Conservation (phyloP, 78 protist species). For the Isochrysis galbana region DNA sequence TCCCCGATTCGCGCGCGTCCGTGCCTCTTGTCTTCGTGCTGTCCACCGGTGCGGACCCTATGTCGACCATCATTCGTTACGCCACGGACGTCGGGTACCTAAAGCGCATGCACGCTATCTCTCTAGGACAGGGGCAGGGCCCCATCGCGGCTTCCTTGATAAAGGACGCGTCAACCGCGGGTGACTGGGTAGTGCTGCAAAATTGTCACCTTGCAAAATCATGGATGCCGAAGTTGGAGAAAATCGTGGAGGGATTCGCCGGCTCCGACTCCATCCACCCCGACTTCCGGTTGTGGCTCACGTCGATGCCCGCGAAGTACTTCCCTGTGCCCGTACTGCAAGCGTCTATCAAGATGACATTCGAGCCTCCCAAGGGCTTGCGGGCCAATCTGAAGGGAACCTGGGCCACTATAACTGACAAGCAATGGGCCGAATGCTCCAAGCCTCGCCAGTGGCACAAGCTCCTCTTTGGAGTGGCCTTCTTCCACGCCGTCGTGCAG, state of each 20-base stretch:
- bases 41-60: slow-evolving; percentile 86
- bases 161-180: slow-evolving; percentile 33
- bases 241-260: slow-evolving; percentile 34
- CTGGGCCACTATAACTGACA: slow-evolving; percentile 1
- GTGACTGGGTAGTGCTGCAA: slow-evolving; percentile 76
- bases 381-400: slow-evolving; percentile 64
- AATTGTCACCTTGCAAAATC: slow-evolving; percentile 86
- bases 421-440: background rate
- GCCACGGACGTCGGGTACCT: slow-evolving; percentile 21
- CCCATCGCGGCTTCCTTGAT: slow-evolving; percentile 53
- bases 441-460: slow-evolving; percentile 54
- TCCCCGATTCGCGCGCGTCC: slow-evolving; percentile 52
- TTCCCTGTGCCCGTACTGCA: slow-evolving; percentile 86
- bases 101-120: background rate
- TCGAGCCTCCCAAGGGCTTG: slow-evolving; percentile 86
- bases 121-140: slow-evolving; percentile 77
- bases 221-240: slow-evolving; percentile 81
- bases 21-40: slow-evolving; percentile 82
- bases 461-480: slow-evolving; percentile 73
- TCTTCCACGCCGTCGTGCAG: slow-evolving; percentile 79
- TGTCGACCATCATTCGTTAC: slow-evolving; percentile 2
- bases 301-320: slow-evolving; percentile 65
- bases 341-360: slow-evolving; percentile 73
- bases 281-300: slow-evolving; percentile 78
- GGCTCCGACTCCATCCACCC: background rate